phyloP scores from a whole-genome alignment of 2,329 filamentous ascomycete genomes.

The Grosmannia penicillata region DNA sequence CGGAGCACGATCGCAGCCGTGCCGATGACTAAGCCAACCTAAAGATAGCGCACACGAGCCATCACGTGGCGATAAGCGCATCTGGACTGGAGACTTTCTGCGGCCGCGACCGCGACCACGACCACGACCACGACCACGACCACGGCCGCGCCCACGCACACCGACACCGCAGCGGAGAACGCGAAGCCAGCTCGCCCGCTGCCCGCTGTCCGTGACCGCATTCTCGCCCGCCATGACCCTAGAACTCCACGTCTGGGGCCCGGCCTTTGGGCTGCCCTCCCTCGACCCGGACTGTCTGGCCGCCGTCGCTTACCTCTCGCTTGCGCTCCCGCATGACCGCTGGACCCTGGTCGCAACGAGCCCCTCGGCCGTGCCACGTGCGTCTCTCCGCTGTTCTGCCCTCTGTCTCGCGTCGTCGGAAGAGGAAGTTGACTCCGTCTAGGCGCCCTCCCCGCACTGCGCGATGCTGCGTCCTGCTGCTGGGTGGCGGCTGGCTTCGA shows the following conservation, averaged over 20 bases:
- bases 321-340: slow-evolving; percentile 36
- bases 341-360: slow-evolving; percentile 64
- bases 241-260: slow-evolving; percentile 80
- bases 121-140: too few relatives aligned
- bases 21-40: too few relatives aligned
- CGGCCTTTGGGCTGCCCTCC: slow-evolving; percentile 76
- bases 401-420: not conserved
- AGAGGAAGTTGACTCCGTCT: not conserved
- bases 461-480: slow-evolving; percentile 29
- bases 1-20: too few relatives aligned
- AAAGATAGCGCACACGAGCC: too few relatives aligned
- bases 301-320: slow-evolving; percentile 59
- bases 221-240: slow-evolving; percentile 27
- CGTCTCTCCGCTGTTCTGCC: not conserved
- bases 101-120: too few relatives aligned
- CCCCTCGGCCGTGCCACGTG: slow-evolving; percentile 46
- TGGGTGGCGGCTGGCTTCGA: slow-evolving; percentile 47
- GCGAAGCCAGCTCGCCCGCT: too few relatives aligned
- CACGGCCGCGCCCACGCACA: too few relatives aligned
- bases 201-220: not conserved
- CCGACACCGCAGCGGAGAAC: too few relatives aligned
- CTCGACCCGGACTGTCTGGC: slow-evolving; percentile 87
- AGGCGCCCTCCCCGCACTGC: slow-evolving; percentile 42
- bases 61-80: too few relatives aligned
- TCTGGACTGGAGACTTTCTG: too few relatives aligned